Base-by-base conservation (phyloP, 1,284 basidiomycete species). In the Puccinia hordei region DNA sequence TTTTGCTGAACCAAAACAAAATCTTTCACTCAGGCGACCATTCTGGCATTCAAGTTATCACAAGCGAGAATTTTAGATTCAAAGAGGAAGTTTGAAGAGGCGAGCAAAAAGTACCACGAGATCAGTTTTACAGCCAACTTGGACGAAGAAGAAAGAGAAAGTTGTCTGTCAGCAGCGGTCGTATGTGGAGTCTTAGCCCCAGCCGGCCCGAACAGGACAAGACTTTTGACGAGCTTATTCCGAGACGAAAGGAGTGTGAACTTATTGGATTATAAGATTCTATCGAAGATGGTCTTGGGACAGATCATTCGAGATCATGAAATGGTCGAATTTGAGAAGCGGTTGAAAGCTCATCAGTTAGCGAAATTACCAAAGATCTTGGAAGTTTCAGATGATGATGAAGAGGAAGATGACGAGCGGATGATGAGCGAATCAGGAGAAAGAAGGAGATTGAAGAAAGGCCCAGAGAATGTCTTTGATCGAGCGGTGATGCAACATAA, bases 401-500 rank as follows among this genome's bases (percentile, higher is more conserved):
- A 82, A 17, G 89, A 90, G 59, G 89, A 88, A 72, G 85, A 86
- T 30, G 85, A 53, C 6, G 15, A n/a, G 33, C 13, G 27, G 3
- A 30, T 35, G 33, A 53, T 53, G 49, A n/a, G 3, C 30, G 89
- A 89, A 69, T 87, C 89, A 8, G 88, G 87, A 5, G 65, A 82
- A 44, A n/a, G 79, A 74, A 86, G 82, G 83, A 88, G 88, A 74
- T 92, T 91, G 87, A 93, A 89, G 81, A 89, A 90, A 49, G 93
- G 92, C 0, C 95, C 96, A 0, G 91, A 93, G 8, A 98, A 94
- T 12, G 95, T 99, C n/a, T 89, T 99, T 44, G 96, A 98, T 85
- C 90, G 95, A 72, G 97, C 97, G 1, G 93, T 99, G 68, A 93
- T 98, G 90, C 96, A 99, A 85, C 97, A 99, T 87, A 99, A 99